Base-by-base conservation (phyloP, 2,329 filamentous ascomycete genomes). In the Dactylella cylindrospora region DNA sequence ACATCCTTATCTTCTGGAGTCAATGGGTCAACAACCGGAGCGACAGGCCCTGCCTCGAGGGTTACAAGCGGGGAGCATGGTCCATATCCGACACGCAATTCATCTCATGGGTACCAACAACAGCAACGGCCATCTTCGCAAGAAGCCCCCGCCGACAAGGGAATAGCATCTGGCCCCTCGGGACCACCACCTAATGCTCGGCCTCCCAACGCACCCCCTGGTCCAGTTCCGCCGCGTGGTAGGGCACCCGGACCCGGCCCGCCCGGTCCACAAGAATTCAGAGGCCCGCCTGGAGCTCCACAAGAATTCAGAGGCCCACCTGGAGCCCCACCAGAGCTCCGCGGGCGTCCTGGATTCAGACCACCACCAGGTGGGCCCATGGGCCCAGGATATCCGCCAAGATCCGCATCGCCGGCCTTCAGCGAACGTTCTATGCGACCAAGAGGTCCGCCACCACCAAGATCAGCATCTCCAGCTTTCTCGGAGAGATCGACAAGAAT, bases 361-460 rank as follows among this genome's bases (percentile, higher is more conserved):
- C 51, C 51, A 26, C 54, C 54, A 7, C 46, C 47, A 10, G 49
- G 47, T 19, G 55, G 57, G 7, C 49, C 57, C 13, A 62, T 62
- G 57, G 57, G 49, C 4, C 57, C 57, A 10, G 57, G 57, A 10
- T 62, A 62, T n/a, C 49, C 28, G 23, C 57, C 49, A 17, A 23
- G 57, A n/a, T 62, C 57, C 2, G 23, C 49, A 3, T 62, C 57
- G 7, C 57, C 57, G 5, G 57, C 57, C 12, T 62, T 62, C 13
- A 62, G 57, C 20, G 57, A 62, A 35, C 43, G 49, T 39, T 53
- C 49, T 15, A 54, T 62, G 57, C 57, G 57, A 12, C 52, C 50
- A 2, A 38, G 31, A 19, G 36, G 57, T 15, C 43, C 43, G 3
- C 57, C 57, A 3, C 49, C 49, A 13, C 57, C 49, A 28, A 41